These are phyloP conservation scores for Bisporella sp. DNA, from an alignment of 2,329 filamentous ascomycete genomes.

Conservation along the genomic window DNA sequence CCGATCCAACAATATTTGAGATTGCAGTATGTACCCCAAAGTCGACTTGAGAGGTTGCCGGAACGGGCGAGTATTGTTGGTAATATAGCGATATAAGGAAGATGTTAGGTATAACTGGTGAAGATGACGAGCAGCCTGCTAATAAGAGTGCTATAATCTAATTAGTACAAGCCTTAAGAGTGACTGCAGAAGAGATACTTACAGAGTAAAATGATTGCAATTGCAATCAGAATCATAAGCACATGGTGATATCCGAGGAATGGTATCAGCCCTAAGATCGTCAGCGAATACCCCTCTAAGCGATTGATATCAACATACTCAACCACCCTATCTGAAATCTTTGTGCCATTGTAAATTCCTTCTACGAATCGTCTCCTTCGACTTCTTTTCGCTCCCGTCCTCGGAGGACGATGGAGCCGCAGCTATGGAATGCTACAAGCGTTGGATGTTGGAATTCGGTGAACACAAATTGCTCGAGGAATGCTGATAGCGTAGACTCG, in stretches of 20 bases:
- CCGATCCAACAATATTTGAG: constrained; percentile 79
- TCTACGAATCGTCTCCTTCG: constrained; percentile 10
- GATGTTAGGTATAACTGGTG: constrained; percentile 88
- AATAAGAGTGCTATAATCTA: constrained; percentile 66
- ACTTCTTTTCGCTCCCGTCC: constrained; percentile 24
- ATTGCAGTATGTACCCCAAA: constrained; percentile 83
- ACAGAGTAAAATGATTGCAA: constrained; percentile 94
- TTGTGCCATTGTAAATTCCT: constrained; percentile 18
- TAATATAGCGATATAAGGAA: constrained; percentile 97
- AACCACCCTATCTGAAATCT: constrained; percentile 25
- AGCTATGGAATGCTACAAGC: constrained; percentile 26
- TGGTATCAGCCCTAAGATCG: constrained; percentile 50
- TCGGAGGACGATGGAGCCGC: constrained; percentile 26
- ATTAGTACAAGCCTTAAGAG: constrained; percentile 12
- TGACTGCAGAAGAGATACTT: constrained; percentile 33
- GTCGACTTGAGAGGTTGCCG: constrained; percentile 82
- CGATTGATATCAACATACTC: constrained; percentile 20
- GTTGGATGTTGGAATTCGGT: constrained; percentile 10
- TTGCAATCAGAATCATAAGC: constrained; percentile 92
- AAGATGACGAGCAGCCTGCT: constrained; percentile 94
- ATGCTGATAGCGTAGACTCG: constrained; percentile 10
- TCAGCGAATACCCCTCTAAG: constrained; percentile 6
- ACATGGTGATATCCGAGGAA: constrained; percentile 76
- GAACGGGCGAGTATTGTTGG: constrained; percentile 73
- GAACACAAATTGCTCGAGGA: constrained; percentile 11